Percentiles rank a stretch among this genome's conserved stretches.
phyloP scores from a whole-genome alignment of 2,329 filamentous ascomycete species.

The Aspergillus bombycis region DNA sequence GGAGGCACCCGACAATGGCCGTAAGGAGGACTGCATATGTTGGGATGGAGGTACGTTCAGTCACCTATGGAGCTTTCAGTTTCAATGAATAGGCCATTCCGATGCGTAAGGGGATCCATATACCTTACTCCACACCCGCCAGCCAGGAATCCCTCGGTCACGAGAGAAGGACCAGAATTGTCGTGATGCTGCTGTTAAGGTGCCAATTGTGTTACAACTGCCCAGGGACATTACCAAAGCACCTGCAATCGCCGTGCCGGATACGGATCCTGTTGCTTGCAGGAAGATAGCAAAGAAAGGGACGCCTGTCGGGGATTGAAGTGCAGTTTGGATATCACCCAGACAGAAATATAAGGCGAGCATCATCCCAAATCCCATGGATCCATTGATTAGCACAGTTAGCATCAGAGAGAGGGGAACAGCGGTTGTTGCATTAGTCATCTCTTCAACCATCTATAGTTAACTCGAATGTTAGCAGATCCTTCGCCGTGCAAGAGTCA shows the following conservation, averaged over 20 bases:
- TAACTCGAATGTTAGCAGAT: neutral
- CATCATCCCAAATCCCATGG: conserved; percentile 41
- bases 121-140: conserved; percentile 33
- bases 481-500: neutral
- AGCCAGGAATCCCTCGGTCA: conserved; percentile 32
- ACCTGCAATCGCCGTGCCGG: conserved; percentile 29
- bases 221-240: conserved; percentile 33
- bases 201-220: conserved; percentile 36
- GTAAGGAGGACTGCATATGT: conserved; percentile 29
- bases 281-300: conserved; percentile 40
- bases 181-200: conserved; percentile 51
- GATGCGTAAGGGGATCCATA: neutral
- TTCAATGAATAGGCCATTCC: neutral
- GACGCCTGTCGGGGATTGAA: conserved; percentile 32
- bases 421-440: conserved; percentile 39
- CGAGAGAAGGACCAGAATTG: conserved; percentile 34
- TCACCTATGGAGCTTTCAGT: conserved; percentile 18
- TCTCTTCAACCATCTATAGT: conserved; percentile 44
- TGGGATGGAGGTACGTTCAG: conserved; percentile 29
- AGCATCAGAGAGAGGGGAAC: conserved; percentile 43
- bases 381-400: conserved; percentile 39
- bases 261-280: conserved; percentile 32
- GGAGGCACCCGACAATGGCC: conserved; percentile 30
- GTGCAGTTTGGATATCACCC: conserved; percentile 33
- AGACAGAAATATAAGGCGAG: conserved; percentile 44